phyloP scores from a whole-genome alignment of 1,139 yeast genomes.

The Zygoascus hellenicus region DNA sequence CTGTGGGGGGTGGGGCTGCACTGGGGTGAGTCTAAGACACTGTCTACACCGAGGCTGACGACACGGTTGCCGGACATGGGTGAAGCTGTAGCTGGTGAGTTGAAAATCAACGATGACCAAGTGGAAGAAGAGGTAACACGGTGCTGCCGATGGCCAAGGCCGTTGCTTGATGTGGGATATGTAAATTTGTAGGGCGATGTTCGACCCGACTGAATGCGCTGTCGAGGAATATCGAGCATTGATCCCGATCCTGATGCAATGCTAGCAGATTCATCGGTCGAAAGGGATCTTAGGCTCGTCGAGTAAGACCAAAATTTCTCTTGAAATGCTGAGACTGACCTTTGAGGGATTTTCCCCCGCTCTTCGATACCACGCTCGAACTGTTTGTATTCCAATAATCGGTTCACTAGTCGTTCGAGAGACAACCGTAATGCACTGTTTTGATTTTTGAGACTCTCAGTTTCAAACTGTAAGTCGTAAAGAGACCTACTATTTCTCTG shows the following conservation, averaged over 20 bases:
- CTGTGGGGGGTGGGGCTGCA: background rate
- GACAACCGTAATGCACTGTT: constrained; percentile 30
- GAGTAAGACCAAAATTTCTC: constrained; percentile 16
- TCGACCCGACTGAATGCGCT: background rate
- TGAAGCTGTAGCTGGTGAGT: background rate
- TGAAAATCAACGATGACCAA: constrained; percentile 3
- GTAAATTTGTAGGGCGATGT: constrained; percentile 4
- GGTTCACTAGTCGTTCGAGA: constrained; percentile 32
- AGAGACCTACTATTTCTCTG: background rate
- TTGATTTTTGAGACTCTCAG: constrained; percentile 27
- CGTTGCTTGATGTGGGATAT: background rate
- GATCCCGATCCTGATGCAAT: background rate
- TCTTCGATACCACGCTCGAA: constrained; percentile 30
- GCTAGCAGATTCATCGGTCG: background rate
- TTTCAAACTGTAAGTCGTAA: constrained; percentile 26
- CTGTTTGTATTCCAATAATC: constrained; percentile 30
- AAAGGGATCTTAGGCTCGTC: constrained; percentile 9
- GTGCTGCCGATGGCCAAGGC: constrained; percentile 2
- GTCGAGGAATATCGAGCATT: background rate
- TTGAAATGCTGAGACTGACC: constrained; percentile 28
- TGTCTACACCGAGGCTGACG: constrained; percentile 3
- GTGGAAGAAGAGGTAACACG: background rate
- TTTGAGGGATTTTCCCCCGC: constrained; percentile 21
- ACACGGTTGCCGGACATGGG: background rate
- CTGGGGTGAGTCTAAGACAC: background rate